These are phyloP conservation scores for Hypoxylon sp. DNA, from an alignment of 2,329 filamentous ascomycete species.

Conservation along the genomic window DNA sequence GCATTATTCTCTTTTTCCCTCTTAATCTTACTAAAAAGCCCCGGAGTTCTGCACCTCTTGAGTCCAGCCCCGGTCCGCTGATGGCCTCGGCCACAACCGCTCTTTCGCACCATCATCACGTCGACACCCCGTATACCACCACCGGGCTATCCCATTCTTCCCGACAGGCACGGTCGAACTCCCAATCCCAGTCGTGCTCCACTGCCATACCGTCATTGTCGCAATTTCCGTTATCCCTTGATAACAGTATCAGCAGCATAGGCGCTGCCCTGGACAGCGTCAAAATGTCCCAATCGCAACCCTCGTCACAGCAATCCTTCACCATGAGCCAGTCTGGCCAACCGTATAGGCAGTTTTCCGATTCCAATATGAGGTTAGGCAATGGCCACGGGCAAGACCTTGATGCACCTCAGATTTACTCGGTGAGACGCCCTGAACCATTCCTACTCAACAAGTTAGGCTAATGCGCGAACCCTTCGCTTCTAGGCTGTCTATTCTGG, in stretches of 20 bases:
- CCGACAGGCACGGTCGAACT: constrained; percentile 27
- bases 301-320: constrained; percentile 70
- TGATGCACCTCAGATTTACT: constrained; percentile 71
- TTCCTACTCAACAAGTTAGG: constrained; percentile 18
- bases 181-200: constrained; percentile 36
- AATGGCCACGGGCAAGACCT: constrained; percentile 54
- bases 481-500: constrained; percentile 88
- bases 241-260: constrained; percentile 44
- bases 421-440: constrained; percentile 60
- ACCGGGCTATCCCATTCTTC: constrained; percentile 30
- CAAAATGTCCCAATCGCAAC: constrained; percentile 64
- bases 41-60: constrained; percentile 23
- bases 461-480: constrained; percentile 39
- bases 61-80: constrained; percentile 42
- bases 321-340: constrained; percentile 68
- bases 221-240: constrained; percentile 31
- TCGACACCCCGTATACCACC: constrained; percentile 15
- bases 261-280: constrained; percentile 51
- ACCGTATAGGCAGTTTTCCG: constrained; percentile 60
- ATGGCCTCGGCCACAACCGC: constrained; percentile 59
- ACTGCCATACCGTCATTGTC: constrained; percentile 27
- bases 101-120: constrained; percentile 51
- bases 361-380: constrained; percentile 55
- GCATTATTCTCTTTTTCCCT: constrained; percentile 22
- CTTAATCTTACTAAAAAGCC: constrained; percentile 21